phyloP scores from a whole-genome alignment of 2,329 filamentous ascomycete species.

The Colletotrichum lupini region DNA sequence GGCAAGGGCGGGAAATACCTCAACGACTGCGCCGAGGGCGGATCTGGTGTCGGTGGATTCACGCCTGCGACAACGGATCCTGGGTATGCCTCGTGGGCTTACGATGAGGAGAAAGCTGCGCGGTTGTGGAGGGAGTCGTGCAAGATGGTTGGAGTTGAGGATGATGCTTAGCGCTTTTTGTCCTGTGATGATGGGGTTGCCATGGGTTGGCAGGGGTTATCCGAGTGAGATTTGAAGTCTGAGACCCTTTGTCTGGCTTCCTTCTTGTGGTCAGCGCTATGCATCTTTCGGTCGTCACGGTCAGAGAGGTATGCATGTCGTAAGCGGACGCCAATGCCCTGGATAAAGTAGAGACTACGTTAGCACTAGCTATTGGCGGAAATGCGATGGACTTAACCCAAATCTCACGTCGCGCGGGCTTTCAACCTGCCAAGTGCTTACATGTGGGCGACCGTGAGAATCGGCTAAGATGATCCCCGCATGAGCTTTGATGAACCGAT shows the following conservation, averaged over 20 bases:
- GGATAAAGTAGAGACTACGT: neutral
- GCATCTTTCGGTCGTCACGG: neutral
- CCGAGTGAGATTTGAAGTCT: neutral
- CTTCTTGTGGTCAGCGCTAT: neutral
- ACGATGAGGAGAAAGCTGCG: conserved; percentile 8
- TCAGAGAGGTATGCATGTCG: neutral
- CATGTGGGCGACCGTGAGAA: neutral
- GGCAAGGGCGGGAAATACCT: conserved; percentile 58
- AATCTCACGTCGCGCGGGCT: neutral
- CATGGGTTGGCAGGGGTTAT: neutral
- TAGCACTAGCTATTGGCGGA: neutral
- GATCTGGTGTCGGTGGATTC: neutral
- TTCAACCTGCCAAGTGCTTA: neutral
- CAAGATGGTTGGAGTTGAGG: conserved; percentile 5
- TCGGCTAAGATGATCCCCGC: neutral
- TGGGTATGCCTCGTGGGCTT: conserved; percentile 39
- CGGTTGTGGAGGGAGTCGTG: conserved; percentile 17
- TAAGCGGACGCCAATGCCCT: neutral
- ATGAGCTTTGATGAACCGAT: neutral
- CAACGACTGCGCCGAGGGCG: conserved; percentile 46
- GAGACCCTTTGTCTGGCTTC: neutral
- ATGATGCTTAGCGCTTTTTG: neutral
- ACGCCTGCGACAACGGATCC: conserved; percentile 3
- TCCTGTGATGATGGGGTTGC: neutral
- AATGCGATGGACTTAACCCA: neutral